Base-by-base conservation (phyloP, 75 land plant genomes). In the Cupressus sempervirens region DNA sequence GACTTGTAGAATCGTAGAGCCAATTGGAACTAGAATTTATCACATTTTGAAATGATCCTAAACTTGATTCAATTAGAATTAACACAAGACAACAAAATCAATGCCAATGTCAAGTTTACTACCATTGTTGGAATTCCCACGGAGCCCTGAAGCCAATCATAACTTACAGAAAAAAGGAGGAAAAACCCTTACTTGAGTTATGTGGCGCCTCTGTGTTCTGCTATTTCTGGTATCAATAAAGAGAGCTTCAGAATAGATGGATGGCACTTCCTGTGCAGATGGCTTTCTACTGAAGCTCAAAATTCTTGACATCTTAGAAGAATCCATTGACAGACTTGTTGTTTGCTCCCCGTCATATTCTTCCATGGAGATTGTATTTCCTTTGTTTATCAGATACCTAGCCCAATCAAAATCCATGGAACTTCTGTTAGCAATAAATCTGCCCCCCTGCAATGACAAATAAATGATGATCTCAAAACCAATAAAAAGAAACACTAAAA, bases 401-500 rank as follows among this genome's bases (percentile, higher is more conserved):
- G 94, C 94, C 26, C 88, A 58, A 38, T 92, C 90, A 62, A 92
- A 81, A 68, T 93, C 91, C 87, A 92, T 90, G 36, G 94, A 86
- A 9, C 89, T 87, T 7, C 92, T 85, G 68, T 88, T 84, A 1
- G 92, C 90, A 30, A 93, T 93, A 83, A 93, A 92, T 32, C 94
- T 68, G 38, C 82, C 89, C 30, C 83, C 68, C 84, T 88, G 86
- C 81, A 20, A 65, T 40, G 4, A 36, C 14, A 32, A 65, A 38
- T 38, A 36, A 58, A 36, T 7, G 3, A 62, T 36, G 20, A 34
- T 38, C 43, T 82, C 56, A 50, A n/a, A 12, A 80, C 3, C 9
- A 35, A 80, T 0, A 80, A 16, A 80, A 80, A 38, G 6, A 43
- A 43, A 80, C 12, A 13, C 16, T 35, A 26, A 43, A 38, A 80